phyloP scores from a whole-genome alignment of 805 yeast genomes.

The Candida boleticola region DNA sequence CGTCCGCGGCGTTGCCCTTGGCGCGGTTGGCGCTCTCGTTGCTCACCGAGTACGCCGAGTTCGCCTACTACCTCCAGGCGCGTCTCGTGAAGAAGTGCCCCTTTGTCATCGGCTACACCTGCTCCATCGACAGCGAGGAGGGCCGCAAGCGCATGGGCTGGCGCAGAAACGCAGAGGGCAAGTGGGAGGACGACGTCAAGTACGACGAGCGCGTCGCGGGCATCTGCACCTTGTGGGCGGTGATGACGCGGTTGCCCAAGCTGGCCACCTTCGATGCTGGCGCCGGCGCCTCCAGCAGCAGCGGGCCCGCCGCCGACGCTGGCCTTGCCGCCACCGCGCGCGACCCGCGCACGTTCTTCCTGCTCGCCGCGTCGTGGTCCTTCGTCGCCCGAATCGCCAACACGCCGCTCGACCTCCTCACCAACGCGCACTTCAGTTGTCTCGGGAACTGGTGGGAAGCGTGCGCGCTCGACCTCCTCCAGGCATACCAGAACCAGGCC shows the following conservation, averaged over 20 bases:
- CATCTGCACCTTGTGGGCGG: conserved; percentile 76
- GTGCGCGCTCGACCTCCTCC: conserved; percentile 53
- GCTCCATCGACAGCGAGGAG: conserved; percentile 73
- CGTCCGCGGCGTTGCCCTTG: conserved; percentile 76
- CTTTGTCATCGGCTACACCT: conserved; percentile 75
- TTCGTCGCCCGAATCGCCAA: conserved; percentile 73
- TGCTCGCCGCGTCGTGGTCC: conserved; percentile 51
- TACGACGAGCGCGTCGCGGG: conserved; percentile 89
- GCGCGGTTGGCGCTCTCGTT: conserved; percentile 62
- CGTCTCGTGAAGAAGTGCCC: conserved; percentile 93
- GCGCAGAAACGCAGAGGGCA: conserved; percentile 50
- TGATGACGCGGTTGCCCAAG: conserved; percentile 43
- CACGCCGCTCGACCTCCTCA: conserved; percentile 44
- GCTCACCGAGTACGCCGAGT: conserved; percentile 46
- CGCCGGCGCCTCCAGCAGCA: neutral
- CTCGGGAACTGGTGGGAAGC: conserved; percentile 93
- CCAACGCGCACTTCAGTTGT: conserved; percentile 69
- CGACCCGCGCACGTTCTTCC: neutral
- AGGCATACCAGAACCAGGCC: conserved; percentile 68
- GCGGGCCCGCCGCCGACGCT: conserved; percentile 4
- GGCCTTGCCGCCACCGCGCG: conserved; percentile 55
- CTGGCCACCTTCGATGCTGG: neutral
- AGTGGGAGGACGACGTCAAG: conserved; percentile 61
- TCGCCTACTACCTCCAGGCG: conserved; percentile 62
- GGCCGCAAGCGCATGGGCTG: conserved; percentile 89